Evolutionary conservation across 2,329 filamentous ascomycete genomes (phyloP), one percentile per base, ranked within the genome.

Genomic region (Penicillium sp.): DNA sequence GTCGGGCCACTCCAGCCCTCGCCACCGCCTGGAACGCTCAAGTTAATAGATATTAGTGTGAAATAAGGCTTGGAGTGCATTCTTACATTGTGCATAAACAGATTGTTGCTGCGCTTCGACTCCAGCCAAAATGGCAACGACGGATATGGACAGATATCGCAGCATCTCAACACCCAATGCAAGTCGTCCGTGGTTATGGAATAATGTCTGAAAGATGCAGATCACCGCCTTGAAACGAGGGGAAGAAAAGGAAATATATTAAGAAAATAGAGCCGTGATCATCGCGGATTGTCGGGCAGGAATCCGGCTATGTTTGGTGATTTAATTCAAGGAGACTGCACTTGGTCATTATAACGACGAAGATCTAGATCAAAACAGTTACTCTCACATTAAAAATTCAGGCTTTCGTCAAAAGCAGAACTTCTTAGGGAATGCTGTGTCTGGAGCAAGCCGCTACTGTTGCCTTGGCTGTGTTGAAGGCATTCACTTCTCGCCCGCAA

Each of bases 271-370:
- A 30, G 23, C 45, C 45, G 28, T 55, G 21, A 23, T 48, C 4
- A 23, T 55, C 52, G 52, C 52, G 52, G 52, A 55, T 55, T 55
- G 46, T 55, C 52, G 52, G 52, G 24, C 16, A 42, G 21, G 24
- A 24, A 30, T 16, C 38, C 38, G 38, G 45, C 11, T 4, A 18
- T 23, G n/a, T 38, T 23, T 55, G 30, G 20, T 6, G 18, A 23
- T 7, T 2, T 43, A 14, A 14, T 14, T 38, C 33, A 38, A 11
- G 4, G 33, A 38, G 18, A 43, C 18, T 6, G 2, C 40, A 43
- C 40, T 3, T 4, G 18, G 11, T 23, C 40, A 11, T 43, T 7
- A 21, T 21, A 43, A 23, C 6, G 14, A 3, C 8, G n/a, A 42
- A 42, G 28, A 4, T 11, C 4, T 3, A 11, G 28, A 6, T 33